Evolutionary conservation across 2,329 filamentous ascomycete genomes (phyloP), one percentile per base, ranked within the genome.

Genomic region (Cladosporium sp.): DNA sequence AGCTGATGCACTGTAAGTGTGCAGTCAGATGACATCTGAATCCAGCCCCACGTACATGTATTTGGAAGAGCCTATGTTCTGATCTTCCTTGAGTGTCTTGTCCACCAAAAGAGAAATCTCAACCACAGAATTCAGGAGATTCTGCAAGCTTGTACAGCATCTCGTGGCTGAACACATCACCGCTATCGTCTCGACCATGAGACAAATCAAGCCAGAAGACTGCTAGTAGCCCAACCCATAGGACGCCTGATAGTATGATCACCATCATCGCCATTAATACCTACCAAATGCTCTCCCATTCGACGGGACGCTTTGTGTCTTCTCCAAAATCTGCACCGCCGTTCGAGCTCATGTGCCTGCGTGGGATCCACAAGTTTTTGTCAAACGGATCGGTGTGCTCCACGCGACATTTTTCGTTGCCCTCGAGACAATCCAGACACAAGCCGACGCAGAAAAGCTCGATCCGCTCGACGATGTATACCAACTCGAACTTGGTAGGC

Each of bases 361-460:
- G 49, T 8, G 26, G 25, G 25, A 32, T 54, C 51, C 26, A 32
- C 4, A 32, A 21, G 28, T 32, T 8, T 11, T 32, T 2, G 48
- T 4, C 7, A 13, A 57, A 57, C 11, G 54, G 54, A 7, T 48
- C 58, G 1, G 23, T 13, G 10, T 62, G 48, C 3, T 21, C 8
- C 21, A 63, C 60, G 21, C 60, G 43, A 30, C 60, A 63, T 0
- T 1, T 51, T 3, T 62, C 54, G 1, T 49, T 53, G n/a, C 46
- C 18, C n/a, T 58, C 32, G 30, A 64, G 43, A 53, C 67, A 67
- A 13, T 68, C 63, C 11, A 68, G 39, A 32, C 65, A 68, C 2
- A 67, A 14, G 6, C 67, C 67, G 10, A 61, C 32, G 25, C 58
- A 43, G 6, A 58, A 11, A 0, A 34, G 21, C 14, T 54, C 43